phyloP scores from a whole-genome alignment of 805 yeast species.

The Metschnikowia koreensis region DNA sequence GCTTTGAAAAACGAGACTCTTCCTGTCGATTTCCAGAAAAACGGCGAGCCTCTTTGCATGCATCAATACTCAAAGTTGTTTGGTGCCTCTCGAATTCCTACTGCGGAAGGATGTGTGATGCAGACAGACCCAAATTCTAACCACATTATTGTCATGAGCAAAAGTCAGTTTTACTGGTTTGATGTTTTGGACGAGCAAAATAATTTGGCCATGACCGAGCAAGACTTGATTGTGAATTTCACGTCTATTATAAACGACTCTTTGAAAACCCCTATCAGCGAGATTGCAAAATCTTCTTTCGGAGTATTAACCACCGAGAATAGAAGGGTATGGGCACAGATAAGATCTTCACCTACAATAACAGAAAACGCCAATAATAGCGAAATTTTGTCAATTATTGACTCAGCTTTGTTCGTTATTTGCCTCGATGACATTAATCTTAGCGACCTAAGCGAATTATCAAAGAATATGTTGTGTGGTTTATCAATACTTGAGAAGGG shows the following conservation, averaged over 20 bases:
- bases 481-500: slow-evolving; percentile 75
- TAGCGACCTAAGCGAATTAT: slow-evolving; percentile 59
- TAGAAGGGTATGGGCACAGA: slow-evolving; percentile 80
- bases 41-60: slow-evolving; percentile 74
- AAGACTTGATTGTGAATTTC: slow-evolving; percentile 71
- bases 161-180: slow-evolving; percentile 93
- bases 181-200: slow-evolving; percentile 78
- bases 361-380: slow-evolving; percentile 51
- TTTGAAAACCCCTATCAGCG: slow-evolving; percentile 47
- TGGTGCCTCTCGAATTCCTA: slow-evolving; percentile 86
- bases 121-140: slow-evolving; percentile 74
- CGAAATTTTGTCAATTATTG: slow-evolving; percentile 73
- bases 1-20: slow-evolving; percentile 75
- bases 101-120: slow-evolving; percentile 75
- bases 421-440: slow-evolving; percentile 79
- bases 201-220: slow-evolving; percentile 70
- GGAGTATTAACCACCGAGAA: slow-evolving; percentile 91
- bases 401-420: slow-evolving; percentile 76
- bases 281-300: slow-evolving; percentile 72
- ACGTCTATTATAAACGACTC: slow-evolving; percentile 78
- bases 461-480: slow-evolving; percentile 88
- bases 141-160: slow-evolving; percentile 78
- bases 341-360: slow-evolving; percentile 51
- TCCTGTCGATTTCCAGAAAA: slow-evolving; percentile 65
- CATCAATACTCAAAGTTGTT: slow-evolving; percentile 85